Conservation (phyloP, 192 early-diverging fungal species). For the Backusella tarrabulga region DNA sequence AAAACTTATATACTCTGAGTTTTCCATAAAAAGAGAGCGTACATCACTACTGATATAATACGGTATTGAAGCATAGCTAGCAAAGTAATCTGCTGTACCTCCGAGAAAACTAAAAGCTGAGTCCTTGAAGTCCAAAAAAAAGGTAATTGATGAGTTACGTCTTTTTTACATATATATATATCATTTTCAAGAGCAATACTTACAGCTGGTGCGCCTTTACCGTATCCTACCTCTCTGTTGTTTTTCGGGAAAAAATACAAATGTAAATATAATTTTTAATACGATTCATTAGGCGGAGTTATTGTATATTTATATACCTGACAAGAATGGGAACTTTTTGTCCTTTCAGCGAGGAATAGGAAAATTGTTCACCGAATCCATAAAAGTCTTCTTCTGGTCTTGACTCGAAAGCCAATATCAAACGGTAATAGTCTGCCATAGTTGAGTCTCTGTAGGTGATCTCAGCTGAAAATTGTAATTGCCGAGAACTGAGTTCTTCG, state of each 20-base stretch:
- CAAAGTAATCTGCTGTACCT: constrained; percentile 21
- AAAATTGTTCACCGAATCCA: constrained; percentile 45
- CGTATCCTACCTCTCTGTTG: constrained; percentile 38
- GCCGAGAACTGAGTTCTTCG: constrained; percentile 18
- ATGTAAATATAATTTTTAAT: neutral
- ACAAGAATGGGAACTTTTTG: constrained; percentile 41
- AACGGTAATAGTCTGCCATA: constrained; percentile 20
- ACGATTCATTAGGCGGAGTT: neutral
- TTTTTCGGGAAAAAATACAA: neutral
- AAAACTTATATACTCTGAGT: constrained; percentile 36
- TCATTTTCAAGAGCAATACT: neutral
- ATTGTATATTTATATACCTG: constrained; percentile 12
- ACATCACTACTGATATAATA: constrained; percentile 36
- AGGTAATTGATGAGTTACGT: too few relatives aligned
- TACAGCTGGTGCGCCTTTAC: constrained; percentile 33
- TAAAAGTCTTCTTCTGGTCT: constrained; percentile 38
- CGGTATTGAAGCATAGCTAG: constrained; percentile 41
- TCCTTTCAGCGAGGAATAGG: constrained; percentile 31
- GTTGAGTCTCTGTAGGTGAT: constrained; percentile 8
- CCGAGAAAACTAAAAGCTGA: constrained; percentile 27
- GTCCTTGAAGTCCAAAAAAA: constrained; percentile 12
- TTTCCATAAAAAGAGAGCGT: constrained; percentile 34
- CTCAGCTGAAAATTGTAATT: constrained; percentile 21
- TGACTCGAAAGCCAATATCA: constrained; percentile 23
- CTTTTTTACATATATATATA: neutral